Evolutionary conservation across 768 basidiomycete genomes (phyloP).

Genomic region (Artomyces pyxidatus): DNA sequence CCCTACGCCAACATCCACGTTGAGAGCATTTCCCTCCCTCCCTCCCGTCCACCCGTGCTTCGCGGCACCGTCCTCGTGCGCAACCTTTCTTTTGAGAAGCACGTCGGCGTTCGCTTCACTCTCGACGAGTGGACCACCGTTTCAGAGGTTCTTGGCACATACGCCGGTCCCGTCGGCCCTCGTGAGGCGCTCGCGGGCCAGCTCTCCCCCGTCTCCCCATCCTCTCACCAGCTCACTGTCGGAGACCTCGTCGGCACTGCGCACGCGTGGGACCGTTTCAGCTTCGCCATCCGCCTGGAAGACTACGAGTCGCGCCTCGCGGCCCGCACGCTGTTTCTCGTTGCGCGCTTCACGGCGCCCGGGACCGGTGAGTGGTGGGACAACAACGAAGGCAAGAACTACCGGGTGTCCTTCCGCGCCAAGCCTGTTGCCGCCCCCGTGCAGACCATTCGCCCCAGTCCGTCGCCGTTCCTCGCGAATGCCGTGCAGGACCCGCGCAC

Average conservation of each 20-base stretch:
- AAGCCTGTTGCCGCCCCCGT: constrained; percentile 17
- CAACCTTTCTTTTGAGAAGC: constrained; percentile 83
- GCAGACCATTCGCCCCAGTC: constrained; percentile 7
- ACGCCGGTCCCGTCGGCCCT: constrained; percentile 33
- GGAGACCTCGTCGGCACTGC: constrained; percentile 33
- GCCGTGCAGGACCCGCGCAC: constrained; percentile 1
- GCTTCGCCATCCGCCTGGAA: constrained; percentile 59
- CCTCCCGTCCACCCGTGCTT: constrained; percentile 34
- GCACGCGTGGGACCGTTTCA: constrained; percentile 27
- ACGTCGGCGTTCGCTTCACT: constrained; percentile 80
- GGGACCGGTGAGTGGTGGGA: constrained; percentile 85
- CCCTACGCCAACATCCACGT: constrained; percentile 28
- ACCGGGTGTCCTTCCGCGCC: constrained; percentile 56
- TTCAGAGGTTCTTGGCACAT: constrained; percentile 59
- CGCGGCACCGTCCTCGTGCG: constrained; percentile 74
- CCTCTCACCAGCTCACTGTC: constrained; percentile 18
- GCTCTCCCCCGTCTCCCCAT: not conserved
- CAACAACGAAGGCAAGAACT: constrained; percentile 76
- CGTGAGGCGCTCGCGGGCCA: constrained; percentile 19
- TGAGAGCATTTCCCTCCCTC: constrained; percentile 32
- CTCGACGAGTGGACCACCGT: constrained; percentile 93
- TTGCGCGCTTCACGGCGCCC: constrained; percentile 41
- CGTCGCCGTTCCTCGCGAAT: constrained; percentile 4
- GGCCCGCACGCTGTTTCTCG: constrained; percentile 51
- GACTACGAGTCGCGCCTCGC: constrained; percentile 51